Evolutionary conservation across 805 yeast genomes (phyloP), one percentile per base, ranked within the genome.

Genomic region (Maudiozyma bulderi): DNA sequence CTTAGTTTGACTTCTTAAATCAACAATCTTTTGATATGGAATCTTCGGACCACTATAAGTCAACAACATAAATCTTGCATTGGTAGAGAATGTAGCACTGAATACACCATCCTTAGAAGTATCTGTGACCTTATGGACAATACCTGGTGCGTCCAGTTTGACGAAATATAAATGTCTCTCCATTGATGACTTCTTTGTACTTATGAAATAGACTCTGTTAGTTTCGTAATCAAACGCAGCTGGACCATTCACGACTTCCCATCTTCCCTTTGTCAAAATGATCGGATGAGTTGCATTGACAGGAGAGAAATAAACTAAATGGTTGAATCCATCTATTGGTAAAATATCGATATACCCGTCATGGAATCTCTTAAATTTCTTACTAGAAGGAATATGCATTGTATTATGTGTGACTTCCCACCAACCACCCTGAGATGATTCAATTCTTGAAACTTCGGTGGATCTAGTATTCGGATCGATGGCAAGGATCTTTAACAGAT

Each of bases 201-300:
- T 82, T 7, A 81, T 60, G 62, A 81, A 93, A 51, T 68, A 73
- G 13, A 81, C 75, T 54, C 76, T 73, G 47, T 74, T 76, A 32
- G 66, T 69, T 6, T 70, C 67, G 46, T 66, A 69, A 58, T 84
- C 88, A 66, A 78, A 79, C 0, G 82, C 75, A 2, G 82, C 70
- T 2, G 84, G 80, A 1, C 87, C 90, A 52, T 73, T 76, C 30
- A 78, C 84, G n/a, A 93, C 95, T 65, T 93, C 99, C 95, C 96
- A 93, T 0, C 75, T 67, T 6, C 99, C 99, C 3, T 66, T 50
- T 1, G 93, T 86, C 44, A 95, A 73, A 26, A 84, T 62, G 2
- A 57, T 58, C 3, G 87, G 87, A 13, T 67, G 65, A 0, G 78
- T 53, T 5, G 82, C 64, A 29, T 74, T 71, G 2, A 88, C 79